These are phyloP conservation scores for Pichia sp. DNA, from an alignment of 1,139 yeast species.

Conservation along the genomic window DNA sequence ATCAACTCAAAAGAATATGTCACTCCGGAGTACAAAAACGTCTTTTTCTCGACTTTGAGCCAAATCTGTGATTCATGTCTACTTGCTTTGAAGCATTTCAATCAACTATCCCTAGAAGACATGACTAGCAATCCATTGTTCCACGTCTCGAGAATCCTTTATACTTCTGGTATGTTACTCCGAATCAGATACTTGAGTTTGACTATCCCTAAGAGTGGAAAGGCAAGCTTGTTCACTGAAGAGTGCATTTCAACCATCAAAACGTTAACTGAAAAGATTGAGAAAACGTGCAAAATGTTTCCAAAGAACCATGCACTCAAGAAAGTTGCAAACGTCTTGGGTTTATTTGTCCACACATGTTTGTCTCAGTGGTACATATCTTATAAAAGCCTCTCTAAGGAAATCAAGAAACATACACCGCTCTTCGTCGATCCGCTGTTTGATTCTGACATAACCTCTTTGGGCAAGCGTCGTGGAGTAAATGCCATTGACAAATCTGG, in stretches of 20 bases:
- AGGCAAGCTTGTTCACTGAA: conserved; percentile 46
- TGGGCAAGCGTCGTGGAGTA: conserved; percentile 1
- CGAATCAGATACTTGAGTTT: conserved; percentile 54
- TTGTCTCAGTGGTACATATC: conserved; percentile 41
- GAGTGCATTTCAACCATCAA: conserved; percentile 44
- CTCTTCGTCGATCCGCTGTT: conserved; percentile 6
- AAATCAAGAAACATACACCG: conserved; percentile 11
- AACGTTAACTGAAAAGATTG: conserved; percentile 40
- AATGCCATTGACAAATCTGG: not conserved
- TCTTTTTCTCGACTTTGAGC: conserved; percentile 39
- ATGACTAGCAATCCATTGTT: conserved; percentile 59
- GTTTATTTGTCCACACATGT: conserved; percentile 57
- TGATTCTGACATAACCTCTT: not conserved
- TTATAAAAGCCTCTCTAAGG: conserved; percentile 17
- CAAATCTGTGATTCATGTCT: conserved; percentile 56
- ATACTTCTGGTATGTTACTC: conserved; percentile 62
- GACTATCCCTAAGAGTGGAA: conserved; percentile 48
- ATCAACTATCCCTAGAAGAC: conserved; percentile 38
- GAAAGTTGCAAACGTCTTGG: conserved; percentile 51
- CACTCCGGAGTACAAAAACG: conserved; percentile 24
- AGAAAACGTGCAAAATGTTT: conserved; percentile 36
- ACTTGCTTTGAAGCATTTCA: conserved; percentile 48
- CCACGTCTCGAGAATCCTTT: conserved; percentile 60
- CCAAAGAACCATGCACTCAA: conserved; percentile 48
- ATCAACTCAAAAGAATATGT: conserved; percentile 20